phyloP scores from a whole-genome alignment of 495 filamentous ascomycete species.

The Lasiosphaeria hispida region DNA sequence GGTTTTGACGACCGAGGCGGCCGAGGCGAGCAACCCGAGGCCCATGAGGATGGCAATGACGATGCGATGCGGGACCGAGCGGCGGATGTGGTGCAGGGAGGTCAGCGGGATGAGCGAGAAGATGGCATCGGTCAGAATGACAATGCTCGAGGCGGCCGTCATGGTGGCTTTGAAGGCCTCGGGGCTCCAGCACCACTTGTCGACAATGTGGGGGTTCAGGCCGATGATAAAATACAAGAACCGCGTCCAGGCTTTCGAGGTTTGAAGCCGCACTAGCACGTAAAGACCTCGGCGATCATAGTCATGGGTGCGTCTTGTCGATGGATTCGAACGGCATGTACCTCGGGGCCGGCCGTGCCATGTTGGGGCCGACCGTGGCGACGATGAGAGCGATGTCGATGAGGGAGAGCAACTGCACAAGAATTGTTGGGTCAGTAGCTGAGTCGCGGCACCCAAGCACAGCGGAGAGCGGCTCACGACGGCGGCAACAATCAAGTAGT shows the following conservation, averaged over 20 bases:
- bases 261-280: slow-evolving; percentile 5
- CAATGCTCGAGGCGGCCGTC: slow-evolving; percentile 4
- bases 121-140: slow-evolving; percentile 5
- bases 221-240: slow-evolving; percentile 3
- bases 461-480: neutral
- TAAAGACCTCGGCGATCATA: neutral
- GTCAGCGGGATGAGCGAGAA: slow-evolving; percentile 12
- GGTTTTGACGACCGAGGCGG: slow-evolving; percentile 4
- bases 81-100: slow-evolving; percentile 8
- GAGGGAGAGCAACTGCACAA: neutral
- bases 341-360: neutral
- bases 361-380: neutral
- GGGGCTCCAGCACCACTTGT: neutral
- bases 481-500: slow-evolving; percentile 5
- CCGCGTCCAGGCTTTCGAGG: neutral
- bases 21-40: slow-evolving; percentile 9
- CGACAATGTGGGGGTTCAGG: neutral
- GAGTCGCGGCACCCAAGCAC: no score
- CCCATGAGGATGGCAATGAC: slow-evolving; percentile 9
- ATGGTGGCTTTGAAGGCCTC: slow-evolving; percentile 2
- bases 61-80: slow-evolving; percentile 2
- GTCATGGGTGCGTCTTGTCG: neutral
- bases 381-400: neutral
- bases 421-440: neutral
- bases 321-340: neutral